A percentile compares a stretch with the other conserved stretches of the same genome.
Evolutionary conservation across 768 basidiomycete genomes (phyloP).

Genomic region (Imleria badia): DNA sequence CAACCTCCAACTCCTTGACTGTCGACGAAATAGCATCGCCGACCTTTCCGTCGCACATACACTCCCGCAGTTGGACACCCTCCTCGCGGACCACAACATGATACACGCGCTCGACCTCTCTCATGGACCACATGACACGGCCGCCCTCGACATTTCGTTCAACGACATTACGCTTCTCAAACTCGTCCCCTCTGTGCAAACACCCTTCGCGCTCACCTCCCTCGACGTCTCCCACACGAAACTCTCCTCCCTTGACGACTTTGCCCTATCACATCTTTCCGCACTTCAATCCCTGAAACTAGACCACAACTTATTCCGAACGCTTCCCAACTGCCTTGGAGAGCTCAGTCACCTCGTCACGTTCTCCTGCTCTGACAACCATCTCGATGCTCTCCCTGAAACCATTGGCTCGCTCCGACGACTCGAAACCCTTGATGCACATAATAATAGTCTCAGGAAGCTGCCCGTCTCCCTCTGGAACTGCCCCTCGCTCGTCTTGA

Average conservation of each 20-base stretch:
- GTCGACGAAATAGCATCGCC: constrained; percentile 77
- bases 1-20: constrained; percentile 73
- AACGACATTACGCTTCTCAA: constrained; percentile 87
- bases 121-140: constrained; percentile 61
- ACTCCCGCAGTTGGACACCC: constrained; percentile 63
- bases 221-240: constrained; percentile 89
- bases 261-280: constrained; percentile 67
- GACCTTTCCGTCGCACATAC: constrained; percentile 70
- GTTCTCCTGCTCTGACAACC: constrained; percentile 91
- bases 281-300: constrained; percentile 72
- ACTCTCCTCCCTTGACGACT: constrained; percentile 77
- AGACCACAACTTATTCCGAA: constrained; percentile 83
- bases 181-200: constrained; percentile 48
- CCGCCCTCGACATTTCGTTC: constrained; percentile 67
- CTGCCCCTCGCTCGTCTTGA: constrained; percentile 64
- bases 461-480: constrained; percentile 81
- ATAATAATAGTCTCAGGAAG: constrained; percentile 84
- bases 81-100: constrained; percentile 82
- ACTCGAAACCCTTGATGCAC: constrained; percentile 77
- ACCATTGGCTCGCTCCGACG: constrained; percentile 75
- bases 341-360: constrained; percentile 66
- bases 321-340: constrained; percentile 82
- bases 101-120: constrained; percentile 79
- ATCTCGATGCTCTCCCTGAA: constrained; percentile 70
- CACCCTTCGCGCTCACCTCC: constrained; percentile 59